phyloP scores from a whole-genome alignment of 1,284 basidiomycete genomes.

The Cutaneotrichosporon cyanovorans region DNA sequence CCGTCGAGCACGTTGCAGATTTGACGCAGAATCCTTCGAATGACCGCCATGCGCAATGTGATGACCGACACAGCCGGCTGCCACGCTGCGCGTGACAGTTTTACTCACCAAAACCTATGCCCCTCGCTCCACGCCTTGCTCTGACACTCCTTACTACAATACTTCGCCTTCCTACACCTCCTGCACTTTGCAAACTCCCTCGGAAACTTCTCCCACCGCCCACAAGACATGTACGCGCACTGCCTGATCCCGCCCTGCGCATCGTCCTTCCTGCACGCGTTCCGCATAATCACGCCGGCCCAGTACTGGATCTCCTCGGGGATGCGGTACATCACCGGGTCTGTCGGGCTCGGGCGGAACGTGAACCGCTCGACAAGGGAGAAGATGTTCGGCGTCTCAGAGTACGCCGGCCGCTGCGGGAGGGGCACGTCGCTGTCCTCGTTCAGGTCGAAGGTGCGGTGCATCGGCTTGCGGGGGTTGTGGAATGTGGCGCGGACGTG shows the following conservation, averaged over 20 bases:
- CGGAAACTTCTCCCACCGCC: slow-evolving; percentile 86
- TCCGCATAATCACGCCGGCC: slow-evolving; percentile 99
- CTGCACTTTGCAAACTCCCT: slow-evolving; percentile 96
- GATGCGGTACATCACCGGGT: slow-evolving; percentile 64
- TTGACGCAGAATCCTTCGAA: too few relatives aligned
- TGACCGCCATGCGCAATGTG: too few relatives aligned
- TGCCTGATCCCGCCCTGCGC: slow-evolving; percentile 85
- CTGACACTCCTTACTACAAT: slow-evolving; percentile 97
- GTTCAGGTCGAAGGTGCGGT: slow-evolving; percentile 42
- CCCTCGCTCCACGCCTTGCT: slow-evolving; percentile 95
- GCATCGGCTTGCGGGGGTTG: slow-evolving; percentile 56
- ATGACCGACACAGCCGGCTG: too few relatives aligned
- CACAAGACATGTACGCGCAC: slow-evolving; percentile 97
- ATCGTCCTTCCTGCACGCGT: slow-evolving; percentile 97
- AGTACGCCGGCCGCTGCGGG: slow-evolving; percentile 40
- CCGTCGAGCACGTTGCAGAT: background rate
- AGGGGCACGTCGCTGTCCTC: slow-evolving; percentile 27
- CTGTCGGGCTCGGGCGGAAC: slow-evolving; percentile 75
- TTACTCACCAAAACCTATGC: slow-evolving; percentile 59
- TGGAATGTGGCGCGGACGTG: slow-evolving; percentile 97
- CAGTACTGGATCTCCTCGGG: slow-evolving; percentile 95
- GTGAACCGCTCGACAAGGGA: slow-evolving; percentile 94
- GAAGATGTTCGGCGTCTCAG: slow-evolving; percentile 71
- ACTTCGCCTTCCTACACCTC: slow-evolving; percentile 93
- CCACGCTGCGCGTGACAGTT: too few relatives aligned